A percentile compares a stretch with the other conserved stretches of the same genome.
These are phyloP conservation scores for Tremellales sp. DNA, from an alignment of 1,284 basidiomycete genomes.

Conservation along the genomic window DNA sequence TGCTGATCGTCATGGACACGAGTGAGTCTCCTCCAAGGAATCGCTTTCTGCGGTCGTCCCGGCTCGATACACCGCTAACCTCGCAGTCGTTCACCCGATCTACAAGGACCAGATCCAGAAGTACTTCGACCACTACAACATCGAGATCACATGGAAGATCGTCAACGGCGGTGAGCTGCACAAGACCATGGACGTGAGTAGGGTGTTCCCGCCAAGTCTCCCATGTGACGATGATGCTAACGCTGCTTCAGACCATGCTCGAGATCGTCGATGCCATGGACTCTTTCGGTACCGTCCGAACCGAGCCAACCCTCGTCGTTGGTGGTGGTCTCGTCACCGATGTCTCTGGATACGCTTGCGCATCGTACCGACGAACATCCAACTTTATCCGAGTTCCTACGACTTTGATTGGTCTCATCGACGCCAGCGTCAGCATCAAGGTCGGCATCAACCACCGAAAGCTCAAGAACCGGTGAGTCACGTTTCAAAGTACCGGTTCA, in stretches of 20 bases:
- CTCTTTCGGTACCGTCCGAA: slow-evolving; percentile 50
- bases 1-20: slow-evolving; percentile 50
- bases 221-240: not conserved
- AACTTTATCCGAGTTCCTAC: slow-evolving; percentile 53
- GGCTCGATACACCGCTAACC: not conserved
- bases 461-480: slow-evolving; percentile 41
- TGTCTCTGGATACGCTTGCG: slow-evolving; percentile 50
- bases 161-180: slow-evolving; percentile 52
- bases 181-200: slow-evolving; percentile 49
- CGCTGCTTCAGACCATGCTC: slow-evolving; percentile 43
- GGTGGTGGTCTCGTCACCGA: slow-evolving; percentile 51
- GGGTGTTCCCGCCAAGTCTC: not conserved
- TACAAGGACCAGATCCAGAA: slow-evolving; percentile 33
- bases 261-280: slow-evolving; percentile 52
- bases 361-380: slow-evolving; percentile 49
- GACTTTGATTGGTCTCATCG: slow-evolving; percentile 52
- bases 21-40: slow-evolving; percentile 33
- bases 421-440: slow-evolving; percentile 52
- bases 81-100: slow-evolving; percentile 33
- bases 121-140: slow-evolving; percentile 48
- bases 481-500: not conserved
- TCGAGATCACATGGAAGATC: slow-evolving; percentile 48
- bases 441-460: slow-evolving; percentile 48
- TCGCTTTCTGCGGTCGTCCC: too few relatives aligned
- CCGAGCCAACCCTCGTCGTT: slow-evolving; percentile 51